Evolutionary conservation across 768 basidiomycete species (phyloP), one percentile per base, ranked within the genome.

Genomic region (Mycena rosella): DNA sequence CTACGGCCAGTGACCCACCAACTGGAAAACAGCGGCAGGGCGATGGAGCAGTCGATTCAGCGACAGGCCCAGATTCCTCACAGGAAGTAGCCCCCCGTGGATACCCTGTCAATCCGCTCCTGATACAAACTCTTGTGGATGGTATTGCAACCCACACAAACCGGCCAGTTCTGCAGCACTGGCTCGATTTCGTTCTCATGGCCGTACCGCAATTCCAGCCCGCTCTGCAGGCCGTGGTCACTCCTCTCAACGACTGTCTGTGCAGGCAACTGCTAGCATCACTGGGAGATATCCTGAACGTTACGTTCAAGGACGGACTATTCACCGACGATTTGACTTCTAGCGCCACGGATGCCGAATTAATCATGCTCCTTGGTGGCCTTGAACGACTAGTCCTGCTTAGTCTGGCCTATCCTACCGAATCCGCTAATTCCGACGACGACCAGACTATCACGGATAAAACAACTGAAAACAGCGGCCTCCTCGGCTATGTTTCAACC

Each of bases 181-280:
- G 97, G 97, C 84, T 99, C 29, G 97, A 99, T 76, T 99, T 99
- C 76, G 85, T 98, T 65, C 86, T 97, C 60, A 94, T 94, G 90
- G 94, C 95, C 1, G 81, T 96, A 20, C 91, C 95, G 5, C 94
- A 95, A 72, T 94, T 96, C 74, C 91, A 92, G 64, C 89, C 90
- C 22, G 82, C 87, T 2, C 81, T 94, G 1, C 88, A 91, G 57
- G 82, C 85, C 13, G 85, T 91, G 38, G 83, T 97, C 26, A 81
- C 87, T 3, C 91, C 95, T 2, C 83, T 99, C 30, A 90, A 87
- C 67, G 95, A 95, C 66, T 92, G 93, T 72, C 76, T 97, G 66
- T 92, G 92, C 74, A 83, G 85, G 44, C 94, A 95, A 68, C 78
- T 96, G 27, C 83, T 85, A 18, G 74, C 76, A 8, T 82, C 87